Conservation (phyloP, 2,329 filamentous ascomycete genomes). For the Nectriaceae sp. region DNA sequence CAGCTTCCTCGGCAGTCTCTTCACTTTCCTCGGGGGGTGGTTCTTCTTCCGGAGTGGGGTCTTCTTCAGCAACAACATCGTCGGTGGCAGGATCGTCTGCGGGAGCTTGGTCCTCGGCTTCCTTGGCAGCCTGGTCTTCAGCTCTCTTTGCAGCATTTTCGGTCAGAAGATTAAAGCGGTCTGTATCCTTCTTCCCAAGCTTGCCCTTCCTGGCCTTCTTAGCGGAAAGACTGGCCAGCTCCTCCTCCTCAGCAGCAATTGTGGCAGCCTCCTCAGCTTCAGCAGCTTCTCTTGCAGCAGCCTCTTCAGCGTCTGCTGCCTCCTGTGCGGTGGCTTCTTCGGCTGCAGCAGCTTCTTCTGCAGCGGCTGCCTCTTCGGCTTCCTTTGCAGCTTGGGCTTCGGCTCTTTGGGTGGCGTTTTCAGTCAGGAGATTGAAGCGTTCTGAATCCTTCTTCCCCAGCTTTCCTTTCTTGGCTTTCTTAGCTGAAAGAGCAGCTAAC, state of each 20-base stretch:
- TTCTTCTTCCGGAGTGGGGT: slow-evolving; percentile 13
- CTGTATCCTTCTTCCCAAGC: slow-evolving; percentile 26
- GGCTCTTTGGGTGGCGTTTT: slow-evolving; percentile 26
- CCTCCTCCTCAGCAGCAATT: slow-evolving; percentile 13
- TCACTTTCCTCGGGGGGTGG: slow-evolving; percentile 35
- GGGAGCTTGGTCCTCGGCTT: slow-evolving; percentile 15
- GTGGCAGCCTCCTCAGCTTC: slow-evolving; percentile 12
- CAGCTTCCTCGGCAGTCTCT: slow-evolving; percentile 1
- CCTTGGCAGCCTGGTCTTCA: slow-evolving; percentile 3
- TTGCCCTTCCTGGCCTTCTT: slow-evolving; percentile 26
- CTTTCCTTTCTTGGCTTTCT: slow-evolving; percentile 34
- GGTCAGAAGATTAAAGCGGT: slow-evolving; percentile 19
- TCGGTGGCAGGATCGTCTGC: not conserved
- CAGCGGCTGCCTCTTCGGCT: slow-evolving; percentile 23
- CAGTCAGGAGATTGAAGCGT: slow-evolving; percentile 16
- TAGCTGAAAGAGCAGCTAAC: slow-evolving; percentile 41
- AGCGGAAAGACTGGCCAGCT: slow-evolving; percentile 16
- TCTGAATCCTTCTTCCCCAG: slow-evolving; percentile 27
- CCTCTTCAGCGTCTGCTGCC: slow-evolving; percentile 24
- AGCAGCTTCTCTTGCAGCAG: slow-evolving; percentile 7
- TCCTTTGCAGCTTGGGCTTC: slow-evolving; percentile 30
- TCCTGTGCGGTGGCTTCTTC: slow-evolving; percentile 13
- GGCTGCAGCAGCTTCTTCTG: slow-evolving; percentile 17
- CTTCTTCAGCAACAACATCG: not conserved
- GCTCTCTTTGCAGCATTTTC: slow-evolving; percentile 13